These are phyloP conservation scores for Kernera saxatilis DNA, from an alignment of 345 rosid species.

Conservation along the genomic window DNA sequence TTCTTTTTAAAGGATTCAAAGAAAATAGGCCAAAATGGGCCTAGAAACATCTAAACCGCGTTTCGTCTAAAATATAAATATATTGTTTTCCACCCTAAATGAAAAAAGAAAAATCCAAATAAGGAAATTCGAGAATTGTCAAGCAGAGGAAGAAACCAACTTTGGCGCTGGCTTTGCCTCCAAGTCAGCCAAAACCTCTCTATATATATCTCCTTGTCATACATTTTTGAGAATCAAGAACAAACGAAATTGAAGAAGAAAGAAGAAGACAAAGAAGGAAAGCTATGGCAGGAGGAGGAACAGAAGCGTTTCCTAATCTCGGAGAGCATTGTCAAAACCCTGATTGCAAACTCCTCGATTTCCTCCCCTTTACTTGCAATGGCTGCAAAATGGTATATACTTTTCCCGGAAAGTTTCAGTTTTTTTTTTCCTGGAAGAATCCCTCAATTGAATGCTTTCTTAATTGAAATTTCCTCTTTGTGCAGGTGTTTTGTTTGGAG, in stretches of 20 bases:
- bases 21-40: not conserved
- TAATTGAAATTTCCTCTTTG: not conserved
- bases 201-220: not conserved
- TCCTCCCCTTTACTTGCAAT: slow-evolving; percentile 72
- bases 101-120: not conserved
- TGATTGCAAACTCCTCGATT: slow-evolving; percentile 77
- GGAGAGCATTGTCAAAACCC: slow-evolving; percentile 70
- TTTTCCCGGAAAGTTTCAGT: not conserved
- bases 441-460: not conserved
- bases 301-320: slow-evolving; percentile 82
- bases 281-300: slow-evolving; percentile 55
- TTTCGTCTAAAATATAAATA: not conserved
- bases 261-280: not conserved
- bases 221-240: slow-evolving; percentile 1
- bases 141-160: slow-evolving; percentile 19
- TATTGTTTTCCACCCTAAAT: not conserved
- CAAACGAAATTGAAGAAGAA: not conserved
- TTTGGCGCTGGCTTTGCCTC: slow-evolving; percentile 38
- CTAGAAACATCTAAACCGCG: slow-evolving; percentile 28
- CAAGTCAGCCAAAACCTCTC: slow-evolving; percentile 33
- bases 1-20: not conserved
- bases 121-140: slow-evolving; percentile 6
- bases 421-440: not conserved
- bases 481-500: slow-evolving; percentile 70
- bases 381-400: slow-evolving; percentile 59